Percentiles rank a stretch among this genome's conserved stretches.
phyloP scores from a whole-genome alignment of 2,329 filamentous ascomycete genomes.

The Fonsecaea multimorphosa region DNA sequence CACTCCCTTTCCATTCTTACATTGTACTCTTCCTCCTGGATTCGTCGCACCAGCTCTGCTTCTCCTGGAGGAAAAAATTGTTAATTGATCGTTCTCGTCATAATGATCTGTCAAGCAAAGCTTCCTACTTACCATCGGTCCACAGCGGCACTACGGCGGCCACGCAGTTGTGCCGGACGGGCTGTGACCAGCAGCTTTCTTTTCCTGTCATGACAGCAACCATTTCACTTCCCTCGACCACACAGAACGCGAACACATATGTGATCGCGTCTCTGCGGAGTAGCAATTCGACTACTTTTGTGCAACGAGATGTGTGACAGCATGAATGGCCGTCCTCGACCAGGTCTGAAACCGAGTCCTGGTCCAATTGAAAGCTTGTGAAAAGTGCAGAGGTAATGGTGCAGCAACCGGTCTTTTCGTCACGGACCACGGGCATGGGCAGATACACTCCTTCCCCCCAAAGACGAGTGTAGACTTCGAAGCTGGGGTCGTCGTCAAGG shows the following conservation, averaged over 20 bases:
- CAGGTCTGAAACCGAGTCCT: neutral
- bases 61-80: neutral
- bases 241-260: neutral
- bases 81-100: neutral
- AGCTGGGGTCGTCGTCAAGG: neutral
- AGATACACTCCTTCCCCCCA: neutral
- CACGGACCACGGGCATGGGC: neutral
- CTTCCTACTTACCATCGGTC: neutral
- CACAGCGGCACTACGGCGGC: neutral
- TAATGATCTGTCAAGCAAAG: neutral
- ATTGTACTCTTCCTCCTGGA: neutral
- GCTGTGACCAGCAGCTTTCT: slow-evolving; percentile 9
- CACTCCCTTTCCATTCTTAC: neutral
- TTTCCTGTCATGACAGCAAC: slow-evolving; percentile 14
- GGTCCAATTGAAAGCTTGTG: neutral
- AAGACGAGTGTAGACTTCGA: neutral
- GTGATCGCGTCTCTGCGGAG: neutral
- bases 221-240: slow-evolving; percentile 4
- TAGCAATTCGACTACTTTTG: neutral
- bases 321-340: neutral
- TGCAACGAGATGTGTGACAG: neutral
- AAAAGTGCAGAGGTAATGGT: slow-evolving; percentile 4
- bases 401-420: neutral
- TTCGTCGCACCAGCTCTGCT: neutral
- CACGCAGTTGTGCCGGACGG: neutral